Evolutionary conservation across 371 early-diverging fungal genomes (phyloP).

Genomic region (Mucor saturninus): DNA sequence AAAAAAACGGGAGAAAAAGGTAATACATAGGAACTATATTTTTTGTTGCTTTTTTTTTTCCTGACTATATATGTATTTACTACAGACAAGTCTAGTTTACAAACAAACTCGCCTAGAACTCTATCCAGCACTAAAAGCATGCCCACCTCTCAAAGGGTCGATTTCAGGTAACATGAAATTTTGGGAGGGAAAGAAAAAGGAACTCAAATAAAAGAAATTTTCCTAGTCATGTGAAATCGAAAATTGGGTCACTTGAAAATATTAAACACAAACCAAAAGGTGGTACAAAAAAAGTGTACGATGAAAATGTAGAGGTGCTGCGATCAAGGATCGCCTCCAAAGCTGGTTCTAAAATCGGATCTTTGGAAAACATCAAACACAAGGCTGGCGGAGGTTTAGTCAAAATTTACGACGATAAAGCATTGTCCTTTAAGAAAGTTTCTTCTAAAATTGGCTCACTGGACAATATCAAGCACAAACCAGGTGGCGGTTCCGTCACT

Average conservation of each 20-base stretch:
- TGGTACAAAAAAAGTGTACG: constrained; percentile 20
- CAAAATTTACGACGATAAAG: constrained; percentile 27
- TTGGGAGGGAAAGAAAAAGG: not conserved
- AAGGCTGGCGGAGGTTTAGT: constrained; percentile 23
- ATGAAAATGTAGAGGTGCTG: constrained; percentile 16
- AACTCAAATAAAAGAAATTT: not conserved
- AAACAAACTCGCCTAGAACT: not conserved
- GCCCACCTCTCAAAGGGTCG: not conserved
- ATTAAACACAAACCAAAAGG: constrained; percentile 30
- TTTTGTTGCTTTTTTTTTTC: not conserved
- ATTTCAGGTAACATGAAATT: constrained; percentile 16
- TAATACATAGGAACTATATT: not conserved
- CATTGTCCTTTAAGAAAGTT: constrained; percentile 11
- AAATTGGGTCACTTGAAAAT: constrained; percentile 33
- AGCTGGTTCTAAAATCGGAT: constrained; percentile 23
- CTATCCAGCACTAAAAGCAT: constrained; percentile 1
- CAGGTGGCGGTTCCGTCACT: constrained; percentile 17
- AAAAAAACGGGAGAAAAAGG: not conserved
- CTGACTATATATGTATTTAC: not conserved
- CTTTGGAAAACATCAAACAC: constrained; percentile 26
- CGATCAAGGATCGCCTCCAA: constrained; percentile 5
- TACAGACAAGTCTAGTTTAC: constrained; percentile 2
- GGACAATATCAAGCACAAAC: constrained; percentile 34
- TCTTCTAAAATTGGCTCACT: constrained; percentile 24
- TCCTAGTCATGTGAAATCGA: constrained; percentile 21